Conservation (phyloP, 352 stramenopile genomes). For the Phytophthora palmivora region DNA sequence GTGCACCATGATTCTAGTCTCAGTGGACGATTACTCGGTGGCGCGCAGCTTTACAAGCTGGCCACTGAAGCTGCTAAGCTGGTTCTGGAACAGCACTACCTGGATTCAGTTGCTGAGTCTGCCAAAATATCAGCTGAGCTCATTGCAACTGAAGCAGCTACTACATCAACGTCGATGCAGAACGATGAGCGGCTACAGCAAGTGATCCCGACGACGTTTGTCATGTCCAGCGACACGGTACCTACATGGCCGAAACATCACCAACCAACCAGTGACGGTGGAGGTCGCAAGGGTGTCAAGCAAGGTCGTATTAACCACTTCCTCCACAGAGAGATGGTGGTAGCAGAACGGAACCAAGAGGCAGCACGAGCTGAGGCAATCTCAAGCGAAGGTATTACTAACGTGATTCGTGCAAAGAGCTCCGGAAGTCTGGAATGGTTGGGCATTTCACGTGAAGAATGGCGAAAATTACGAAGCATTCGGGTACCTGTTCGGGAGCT, state of each 20-base stretch:
- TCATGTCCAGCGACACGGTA: slow-evolving; percentile 68
- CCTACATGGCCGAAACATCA: slow-evolving; percentile 66
- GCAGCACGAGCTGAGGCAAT: slow-evolving; percentile 8
- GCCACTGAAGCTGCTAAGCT: slow-evolving; percentile 75
- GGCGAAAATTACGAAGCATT: slow-evolving; percentile 66
- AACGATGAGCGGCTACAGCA: slow-evolving; percentile 32
- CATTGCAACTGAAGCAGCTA: slow-evolving; percentile 31
- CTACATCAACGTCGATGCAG: slow-evolving; percentile 11
- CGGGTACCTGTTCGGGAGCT: slow-evolving; percentile 73
- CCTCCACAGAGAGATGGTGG: slow-evolving; percentile 36
- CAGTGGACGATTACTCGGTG: slow-evolving; percentile 62
- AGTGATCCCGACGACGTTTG: slow-evolving; percentile 39
- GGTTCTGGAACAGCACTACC: slow-evolving; percentile 78
- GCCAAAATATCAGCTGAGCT: slow-evolving; percentile 46
- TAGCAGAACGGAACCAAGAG: slow-evolving; percentile 41
- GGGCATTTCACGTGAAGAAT: slow-evolving; percentile 72
- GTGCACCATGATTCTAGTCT: slow-evolving; percentile 71
- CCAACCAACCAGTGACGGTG: slow-evolving; percentile 59
- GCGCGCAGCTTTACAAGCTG: slow-evolving; percentile 71
- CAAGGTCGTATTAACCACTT: slow-evolving; percentile 79
- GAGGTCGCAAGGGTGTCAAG: slow-evolving; percentile 56
- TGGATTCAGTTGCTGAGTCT: slow-evolving; percentile 55
- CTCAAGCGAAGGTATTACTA: slow-evolving; percentile 24
- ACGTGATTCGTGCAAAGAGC: slow-evolving; percentile 24
- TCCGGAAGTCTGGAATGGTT: slow-evolving; percentile 63